A percentile compares a stretch with the other conserved stretches of the same genome.
Evolutionary conservation across 1,284 basidiomycete species (phyloP).

Genomic region (Anthracocystis setariae): DNA sequence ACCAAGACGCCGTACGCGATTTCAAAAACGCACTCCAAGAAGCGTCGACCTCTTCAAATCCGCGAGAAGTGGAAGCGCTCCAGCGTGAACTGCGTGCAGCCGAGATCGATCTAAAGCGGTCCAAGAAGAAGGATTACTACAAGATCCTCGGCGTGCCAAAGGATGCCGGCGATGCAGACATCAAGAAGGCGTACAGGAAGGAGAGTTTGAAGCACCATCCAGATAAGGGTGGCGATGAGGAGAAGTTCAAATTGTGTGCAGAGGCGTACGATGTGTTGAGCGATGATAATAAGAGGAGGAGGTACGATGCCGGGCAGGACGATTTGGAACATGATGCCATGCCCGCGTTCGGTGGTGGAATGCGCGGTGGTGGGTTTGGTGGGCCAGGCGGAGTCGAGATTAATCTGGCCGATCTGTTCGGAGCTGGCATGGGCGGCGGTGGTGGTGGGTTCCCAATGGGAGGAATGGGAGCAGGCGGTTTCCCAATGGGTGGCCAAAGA

Average conservation of each 20-base stretch:
- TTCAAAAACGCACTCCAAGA: constrained; percentile 82
- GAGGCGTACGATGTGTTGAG: constrained; percentile 64
- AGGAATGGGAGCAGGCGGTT: constrained; percentile 19
- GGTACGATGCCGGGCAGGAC: constrained; percentile 65
- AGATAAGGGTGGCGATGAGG: constrained; percentile 67
- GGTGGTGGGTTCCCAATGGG: constrained; percentile 48
- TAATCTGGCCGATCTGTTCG: constrained; percentile 65
- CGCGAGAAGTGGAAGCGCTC: constrained; percentile 74
- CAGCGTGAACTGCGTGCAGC: constrained; percentile 71
- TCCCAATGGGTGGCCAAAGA: constrained; percentile 34
- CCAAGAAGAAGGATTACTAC: constrained; percentile 75
- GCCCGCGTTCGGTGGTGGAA: constrained; percentile 19
- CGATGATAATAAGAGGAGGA: constrained; percentile 59
- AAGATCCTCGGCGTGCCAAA: constrained; percentile 79
- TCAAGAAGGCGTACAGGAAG: constrained; percentile 73
- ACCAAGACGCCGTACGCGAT: constrained; percentile 78
- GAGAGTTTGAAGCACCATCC: constrained; percentile 66
- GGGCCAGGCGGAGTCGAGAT: constrained; percentile 56
- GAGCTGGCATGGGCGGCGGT: constrained; percentile 50
- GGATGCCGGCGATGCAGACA: constrained; percentile 80
- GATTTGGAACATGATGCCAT: constrained; percentile 59
- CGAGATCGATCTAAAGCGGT: constrained; percentile 63
- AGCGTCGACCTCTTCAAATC: constrained; percentile 24
- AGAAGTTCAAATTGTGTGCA: constrained; percentile 66
- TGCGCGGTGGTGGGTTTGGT: constrained; percentile 43